Evolutionary conservation across 2,329 filamentous ascomycete species (phyloP).

Genomic region (Pseudogymnoascus verrucosus): DNA sequence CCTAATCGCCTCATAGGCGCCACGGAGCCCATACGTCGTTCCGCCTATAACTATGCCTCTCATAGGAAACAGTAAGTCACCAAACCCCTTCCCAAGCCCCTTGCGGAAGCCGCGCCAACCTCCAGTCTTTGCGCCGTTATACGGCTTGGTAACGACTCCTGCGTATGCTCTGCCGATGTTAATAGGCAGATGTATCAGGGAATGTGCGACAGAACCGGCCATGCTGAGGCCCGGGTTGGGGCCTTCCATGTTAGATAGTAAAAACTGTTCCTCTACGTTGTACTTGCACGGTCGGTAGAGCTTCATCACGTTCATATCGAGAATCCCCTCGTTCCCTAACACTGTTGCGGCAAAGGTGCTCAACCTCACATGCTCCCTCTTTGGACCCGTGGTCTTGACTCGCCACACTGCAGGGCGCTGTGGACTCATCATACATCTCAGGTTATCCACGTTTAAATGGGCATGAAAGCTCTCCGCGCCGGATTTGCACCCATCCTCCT

Average conservation of each 20-base stretch:
- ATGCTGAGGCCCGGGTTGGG: constrained; percentile 16
- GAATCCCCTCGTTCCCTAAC: constrained; percentile 51
- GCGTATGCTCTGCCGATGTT: constrained; percentile 15
- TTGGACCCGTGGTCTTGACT: constrained; percentile 55
- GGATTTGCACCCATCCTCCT: constrained; percentile 51
- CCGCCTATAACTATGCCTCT: constrained; percentile 15
- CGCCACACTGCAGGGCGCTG: constrained; percentile 64
- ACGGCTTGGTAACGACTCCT: constrained; percentile 14
- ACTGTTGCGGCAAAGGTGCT: constrained; percentile 63
- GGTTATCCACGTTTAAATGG: constrained; percentile 51
- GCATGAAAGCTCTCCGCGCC: constrained; percentile 60
- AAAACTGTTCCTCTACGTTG: constrained; percentile 13
- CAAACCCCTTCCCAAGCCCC: constrained; percentile 14
- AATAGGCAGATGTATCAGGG: constrained; percentile 14
- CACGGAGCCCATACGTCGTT: constrained; percentile 19
- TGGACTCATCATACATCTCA: constrained; percentile 61
- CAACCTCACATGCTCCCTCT: constrained; percentile 33
- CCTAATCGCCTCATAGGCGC: constrained; percentile 20
- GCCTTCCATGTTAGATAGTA: constrained; percentile 15
- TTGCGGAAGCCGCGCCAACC: constrained; percentile 15
- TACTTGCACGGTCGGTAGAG: constrained; percentile 16
- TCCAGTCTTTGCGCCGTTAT: constrained; percentile 13
- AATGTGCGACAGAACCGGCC: constrained; percentile 15
- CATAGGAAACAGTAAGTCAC: constrained; percentile 12
- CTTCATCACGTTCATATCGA: constrained; percentile 34